phyloP scores from a whole-genome alignment of 176 grass and related monocot genomes.

The Triticum urartu region DNA sequence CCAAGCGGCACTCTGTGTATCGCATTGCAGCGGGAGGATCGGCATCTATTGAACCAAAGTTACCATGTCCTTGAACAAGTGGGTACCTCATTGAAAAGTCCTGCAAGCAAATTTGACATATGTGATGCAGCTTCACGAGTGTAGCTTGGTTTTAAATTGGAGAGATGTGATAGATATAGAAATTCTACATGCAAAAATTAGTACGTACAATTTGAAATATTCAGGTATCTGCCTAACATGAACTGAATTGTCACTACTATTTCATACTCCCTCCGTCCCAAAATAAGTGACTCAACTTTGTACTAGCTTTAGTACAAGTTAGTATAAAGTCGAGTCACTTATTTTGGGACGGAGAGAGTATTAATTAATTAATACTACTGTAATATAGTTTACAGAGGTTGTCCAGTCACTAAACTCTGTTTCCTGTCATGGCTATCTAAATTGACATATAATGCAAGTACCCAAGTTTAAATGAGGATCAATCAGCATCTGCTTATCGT shows the following conservation, averaged over 20 bases:
- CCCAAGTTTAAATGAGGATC: slow-evolving; percentile 14
- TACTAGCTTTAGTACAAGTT: too few species aligned
- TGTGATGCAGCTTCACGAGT: slow-evolving; percentile 19
- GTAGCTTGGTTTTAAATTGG: background rate
- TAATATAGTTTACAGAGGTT: background rate
- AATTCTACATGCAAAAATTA: slow-evolving; percentile 4
- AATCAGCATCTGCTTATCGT: slow-evolving; percentile 8
- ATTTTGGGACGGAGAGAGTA: background rate
- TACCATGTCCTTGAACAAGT: slow-evolving; percentile 93
- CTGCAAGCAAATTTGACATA: slow-evolving; percentile 40
- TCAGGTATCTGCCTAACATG: background rate
- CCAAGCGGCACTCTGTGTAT: slow-evolving; percentile 95
- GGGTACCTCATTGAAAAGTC: slow-evolving; percentile 92
- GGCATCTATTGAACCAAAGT: slow-evolving; percentile 96
- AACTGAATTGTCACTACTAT: background rate
- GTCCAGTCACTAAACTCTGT: background rate
- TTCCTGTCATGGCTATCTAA: slow-evolving; percentile 1
- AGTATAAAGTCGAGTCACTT: too few species aligned
- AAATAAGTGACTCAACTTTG: too few species aligned
- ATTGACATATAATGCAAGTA: background rate
- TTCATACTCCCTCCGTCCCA: too few species aligned
- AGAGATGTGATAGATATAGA: slow-evolving; percentile 7
- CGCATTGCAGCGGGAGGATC: slow-evolving; percentile 98
- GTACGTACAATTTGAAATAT: background rate
- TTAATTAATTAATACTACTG: slow-evolving; percentile 5